A percentile compares a stretch with the other conserved stretches of the same genome.
These are phyloP conservation scores for Bipolaris gigantea DNA, from an alignment of 2,329 filamentous ascomycete species.

Conservation along the genomic window DNA sequence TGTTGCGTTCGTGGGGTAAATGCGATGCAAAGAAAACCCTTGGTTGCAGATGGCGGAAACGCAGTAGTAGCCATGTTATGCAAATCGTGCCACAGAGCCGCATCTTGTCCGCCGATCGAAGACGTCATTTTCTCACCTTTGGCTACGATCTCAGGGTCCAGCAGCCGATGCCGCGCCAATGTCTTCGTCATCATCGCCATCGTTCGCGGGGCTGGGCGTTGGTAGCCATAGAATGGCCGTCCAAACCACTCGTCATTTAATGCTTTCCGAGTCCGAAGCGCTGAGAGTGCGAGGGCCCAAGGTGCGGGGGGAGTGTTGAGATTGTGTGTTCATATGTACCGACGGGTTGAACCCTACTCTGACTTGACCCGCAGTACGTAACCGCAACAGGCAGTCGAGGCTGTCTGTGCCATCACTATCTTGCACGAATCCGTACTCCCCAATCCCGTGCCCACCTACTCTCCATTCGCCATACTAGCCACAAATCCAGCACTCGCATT, in stretches of 20 bases:
- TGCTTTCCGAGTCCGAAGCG: not conserved
- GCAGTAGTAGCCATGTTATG: not conserved
- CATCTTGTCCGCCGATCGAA: slow-evolving; percentile 1
- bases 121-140: slow-evolving; percentile 10
- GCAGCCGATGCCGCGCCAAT: slow-evolving; percentile 6
- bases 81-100: not conserved
- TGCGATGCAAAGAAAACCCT: not conserved
- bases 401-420: too few relatives aligned
- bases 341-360: too few relatives aligned
- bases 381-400: too few relatives aligned
- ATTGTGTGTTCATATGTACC: too few relatives aligned
- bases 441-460: too few relatives aligned
- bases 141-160: slow-evolving; percentile 10
- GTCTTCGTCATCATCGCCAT: slow-evolving; percentile 6
- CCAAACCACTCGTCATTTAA: not conserved
- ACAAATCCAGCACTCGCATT: too few relatives aligned
- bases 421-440: too few relatives aligned
- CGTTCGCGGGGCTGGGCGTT: too few relatives aligned
- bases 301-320: too few relatives aligned
- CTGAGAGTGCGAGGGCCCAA: not conserved
- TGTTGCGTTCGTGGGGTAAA: too few relatives aligned
- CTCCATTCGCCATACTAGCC: too few relatives aligned
- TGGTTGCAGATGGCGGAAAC: not conserved
- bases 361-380: too few relatives aligned
- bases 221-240: not conserved